A percentile compares a stretch with the other conserved stretches of the same genome.
These are phyloP conservation scores for Whalleya microplaca DNA, from an alignment of 2,329 filamentous ascomycete genomes.

Conservation along the genomic window DNA sequence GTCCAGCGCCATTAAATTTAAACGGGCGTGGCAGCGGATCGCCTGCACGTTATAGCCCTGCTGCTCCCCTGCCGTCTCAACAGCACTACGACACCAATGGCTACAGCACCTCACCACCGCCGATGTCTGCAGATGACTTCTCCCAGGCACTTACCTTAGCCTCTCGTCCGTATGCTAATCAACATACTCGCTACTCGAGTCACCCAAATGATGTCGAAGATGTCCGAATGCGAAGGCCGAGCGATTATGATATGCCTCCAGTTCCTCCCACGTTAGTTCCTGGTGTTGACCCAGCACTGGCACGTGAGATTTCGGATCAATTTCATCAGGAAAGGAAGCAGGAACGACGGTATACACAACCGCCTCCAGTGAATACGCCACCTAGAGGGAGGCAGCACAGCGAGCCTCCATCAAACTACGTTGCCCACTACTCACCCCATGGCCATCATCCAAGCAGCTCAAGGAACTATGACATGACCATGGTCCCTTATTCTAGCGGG, in stretches of 20 bases:
- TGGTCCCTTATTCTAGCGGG: slow-evolving; percentile 34
- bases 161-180: slow-evolving; percentile 30
- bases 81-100: slow-evolving; percentile 35
- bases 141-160: slow-evolving; percentile 35
- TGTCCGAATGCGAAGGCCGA: slow-evolving; percentile 34
- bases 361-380: slow-evolving; percentile 41
- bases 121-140: slow-evolving; percentile 41
- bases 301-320: slow-evolving; percentile 61
- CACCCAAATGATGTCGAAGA: slow-evolving; percentile 44
- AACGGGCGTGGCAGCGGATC: slow-evolving; percentile 40
- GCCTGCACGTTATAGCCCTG: slow-evolving; percentile 36
- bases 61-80: slow-evolving; percentile 30
- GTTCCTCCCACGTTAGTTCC: slow-evolving; percentile 63
- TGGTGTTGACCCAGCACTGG: slow-evolving; percentile 60
- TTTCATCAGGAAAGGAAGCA: slow-evolving; percentile 58
- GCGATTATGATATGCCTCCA: slow-evolving; percentile 48
- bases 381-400: slow-evolving; percentile 46
- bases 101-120: slow-evolving; percentile 38
- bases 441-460: slow-evolving; percentile 23
- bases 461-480: slow-evolving; percentile 40
- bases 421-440: slow-evolving; percentile 29
- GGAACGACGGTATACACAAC: slow-evolving; percentile 50
- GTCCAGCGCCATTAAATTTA: slow-evolving; percentile 51
- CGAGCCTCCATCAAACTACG: slow-evolving; percentile 36
- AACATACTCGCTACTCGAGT: slow-evolving; percentile 32